Conservation (phyloP, 2,329 filamentous ascomycete genomes). For the Canariomyces notabilis region DNA sequence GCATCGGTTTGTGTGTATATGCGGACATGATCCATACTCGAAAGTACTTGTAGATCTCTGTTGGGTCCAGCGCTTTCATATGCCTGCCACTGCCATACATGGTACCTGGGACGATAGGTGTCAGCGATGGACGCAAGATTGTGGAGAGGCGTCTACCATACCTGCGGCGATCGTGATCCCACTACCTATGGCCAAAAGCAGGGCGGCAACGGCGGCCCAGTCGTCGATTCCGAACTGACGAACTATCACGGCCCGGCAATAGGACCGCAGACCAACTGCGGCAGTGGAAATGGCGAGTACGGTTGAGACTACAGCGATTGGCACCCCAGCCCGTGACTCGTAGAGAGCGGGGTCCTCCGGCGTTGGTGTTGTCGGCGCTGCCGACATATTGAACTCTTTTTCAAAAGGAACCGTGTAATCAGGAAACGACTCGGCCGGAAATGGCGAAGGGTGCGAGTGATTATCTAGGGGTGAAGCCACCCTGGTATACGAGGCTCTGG, state of each 20-base stretch:
- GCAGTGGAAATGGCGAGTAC: conserved; percentile 15
- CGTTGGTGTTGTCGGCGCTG: neutral
- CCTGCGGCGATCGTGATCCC: conserved; percentile 20
- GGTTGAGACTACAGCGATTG: conserved; percentile 22
- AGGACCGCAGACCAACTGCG: conserved; percentile 20
- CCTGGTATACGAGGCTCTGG: too few relatives aligned
- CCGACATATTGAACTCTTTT: conserved; percentile 8
- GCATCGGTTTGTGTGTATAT: neutral
- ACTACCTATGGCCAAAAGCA: conserved; percentile 21
- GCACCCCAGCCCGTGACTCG: conserved; percentile 20
- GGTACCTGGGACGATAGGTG: conserved; percentile 13
- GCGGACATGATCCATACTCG: conserved; percentile 7
- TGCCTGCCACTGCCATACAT: conserved; percentile 23
- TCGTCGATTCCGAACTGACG: conserved; percentile 26
- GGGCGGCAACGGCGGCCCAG: conserved; percentile 20
- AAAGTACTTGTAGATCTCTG: conserved; percentile 19
- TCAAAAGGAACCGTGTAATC: neutral
- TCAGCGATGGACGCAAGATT: neutral
- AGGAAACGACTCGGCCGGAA: neutral
- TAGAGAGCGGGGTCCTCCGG: conserved; percentile 14
- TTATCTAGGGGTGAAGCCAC: too few relatives aligned
- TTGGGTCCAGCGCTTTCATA: conserved; percentile 12
- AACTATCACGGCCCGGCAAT: conserved; percentile 22
- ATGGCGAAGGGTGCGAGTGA: too few relatives aligned
- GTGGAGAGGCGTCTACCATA: neutral